These are phyloP conservation scores for Sclerotinia nivalis DNA, from an alignment of 2,329 filamentous ascomycete genomes.

Conservation along the genomic window DNA sequence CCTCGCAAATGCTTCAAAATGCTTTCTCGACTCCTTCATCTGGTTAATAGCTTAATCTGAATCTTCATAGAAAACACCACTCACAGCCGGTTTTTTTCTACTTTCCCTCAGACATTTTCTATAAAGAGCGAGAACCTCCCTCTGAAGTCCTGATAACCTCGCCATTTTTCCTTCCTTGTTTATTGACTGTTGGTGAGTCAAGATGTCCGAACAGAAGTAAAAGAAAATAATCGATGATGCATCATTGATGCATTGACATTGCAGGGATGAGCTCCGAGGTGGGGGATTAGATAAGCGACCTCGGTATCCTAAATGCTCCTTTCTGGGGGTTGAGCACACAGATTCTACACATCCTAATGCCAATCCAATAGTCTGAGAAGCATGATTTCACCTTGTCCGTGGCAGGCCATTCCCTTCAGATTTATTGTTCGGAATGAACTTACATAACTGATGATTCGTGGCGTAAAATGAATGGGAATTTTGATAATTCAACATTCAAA, in stretches of 20 bases:
- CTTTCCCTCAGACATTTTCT: conserved; percentile 80
- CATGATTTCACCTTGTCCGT: no score
- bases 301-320: background rate
- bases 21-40: conserved; percentile 54
- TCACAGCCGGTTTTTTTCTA: conserved; percentile 74
- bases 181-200: background rate
- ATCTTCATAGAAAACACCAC: conserved; percentile 31
- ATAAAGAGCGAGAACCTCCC: conserved; percentile 83
- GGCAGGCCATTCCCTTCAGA: no score
- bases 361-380: no score
- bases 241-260: conserved; percentile 1
- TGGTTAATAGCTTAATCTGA: background rate
- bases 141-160: conserved; percentile 83
- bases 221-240: conserved; percentile 9
- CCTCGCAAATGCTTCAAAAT: conserved; percentile 67
- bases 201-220: background rate
- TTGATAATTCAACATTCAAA: no score
- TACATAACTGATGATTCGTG: no score
- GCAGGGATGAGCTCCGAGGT: background rate
- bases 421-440: no score
- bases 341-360: no score
- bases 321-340: background rate
- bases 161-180: background rate
- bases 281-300: background rate
- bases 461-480: no score